Percentiles rank a stretch among this genome's conserved stretches.
Conservation (phyloP, 495 filamentous ascomycete genomes). For the Talaromyces ruber region DNA sequence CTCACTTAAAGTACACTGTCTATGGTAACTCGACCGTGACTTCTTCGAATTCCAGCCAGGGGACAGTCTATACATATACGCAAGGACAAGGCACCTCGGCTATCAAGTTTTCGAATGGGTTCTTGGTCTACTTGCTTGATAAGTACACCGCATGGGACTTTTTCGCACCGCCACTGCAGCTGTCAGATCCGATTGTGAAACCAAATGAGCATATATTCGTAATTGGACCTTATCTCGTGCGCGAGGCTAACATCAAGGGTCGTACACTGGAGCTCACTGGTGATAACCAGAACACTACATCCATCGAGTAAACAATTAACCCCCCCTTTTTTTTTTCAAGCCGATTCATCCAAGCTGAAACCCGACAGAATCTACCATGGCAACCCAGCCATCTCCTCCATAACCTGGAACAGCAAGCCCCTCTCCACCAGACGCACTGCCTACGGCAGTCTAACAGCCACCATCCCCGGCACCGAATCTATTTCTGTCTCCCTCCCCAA, state of each 20-base stretch:
- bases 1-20: constrained; percentile 33
- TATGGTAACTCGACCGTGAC: constrained; percentile 29
- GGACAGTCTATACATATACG: constrained; percentile 28
- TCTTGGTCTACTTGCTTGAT: constrained; percentile 46
- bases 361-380: constrained; percentile 39
- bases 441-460: constrained; percentile 41
- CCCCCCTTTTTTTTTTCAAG: background rate
- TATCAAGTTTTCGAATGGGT: constrained; percentile 38
- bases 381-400: constrained; percentile 24
- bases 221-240: constrained; percentile 53
- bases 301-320: constrained; percentile 39
- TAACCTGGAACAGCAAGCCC: constrained; percentile 47
- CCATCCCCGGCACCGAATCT: constrained; percentile 31
- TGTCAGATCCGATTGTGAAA: constrained; percentile 20
- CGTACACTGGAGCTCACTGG: constrained; percentile 47
- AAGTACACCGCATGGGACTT: constrained; percentile 39
- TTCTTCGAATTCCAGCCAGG: constrained; percentile 38
- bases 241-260: constrained; percentile 42
- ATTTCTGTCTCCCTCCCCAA: constrained; percentile 41
- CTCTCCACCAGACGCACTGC: constrained; percentile 26
- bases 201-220: constrained; percentile 56
- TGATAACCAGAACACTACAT: constrained; percentile 55
- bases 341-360: background rate
- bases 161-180: constrained; percentile 34
- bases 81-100: constrained; percentile 30